A percentile compares a stretch with the other conserved stretches of the same genome.
Evolutionary conservation across 1,139 yeast species (phyloP).

Genomic region (Hemisphaericaspora xylofermentans): DNA sequence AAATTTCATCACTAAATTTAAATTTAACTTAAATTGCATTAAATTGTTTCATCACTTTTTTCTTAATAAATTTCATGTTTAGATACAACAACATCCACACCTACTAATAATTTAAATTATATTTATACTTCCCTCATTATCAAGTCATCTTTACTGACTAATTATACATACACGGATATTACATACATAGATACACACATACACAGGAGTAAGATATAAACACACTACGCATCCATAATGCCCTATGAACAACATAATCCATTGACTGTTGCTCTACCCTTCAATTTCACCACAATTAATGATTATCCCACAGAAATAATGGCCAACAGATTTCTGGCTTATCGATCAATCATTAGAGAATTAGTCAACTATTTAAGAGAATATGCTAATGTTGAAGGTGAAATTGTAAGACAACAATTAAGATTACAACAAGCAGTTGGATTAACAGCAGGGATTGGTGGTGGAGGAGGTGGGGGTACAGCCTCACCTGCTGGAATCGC

Average conservation of each 20-base stretch:
- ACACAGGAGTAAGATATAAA: background rate
- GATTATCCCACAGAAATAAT: slow-evolving; percentile 80
- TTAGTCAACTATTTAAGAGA: slow-evolving; percentile 74
- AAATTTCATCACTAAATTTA: no score
- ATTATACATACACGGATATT: background rate
- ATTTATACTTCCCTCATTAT: no score
- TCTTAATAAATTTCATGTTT: no score
- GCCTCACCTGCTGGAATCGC: slow-evolving; percentile 3
- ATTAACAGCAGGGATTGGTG: slow-evolving; percentile 20
- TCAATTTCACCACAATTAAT: slow-evolving; percentile 27
- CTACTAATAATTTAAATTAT: no score
- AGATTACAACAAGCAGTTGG: slow-evolving; percentile 78
- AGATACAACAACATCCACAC: no score
- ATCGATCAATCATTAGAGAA: slow-evolving; percentile 80
- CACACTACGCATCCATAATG: slow-evolving; percentile 6
- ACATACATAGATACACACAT: background rate
- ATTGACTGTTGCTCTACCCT: slow-evolving; percentile 39
- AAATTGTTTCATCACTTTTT: no score
- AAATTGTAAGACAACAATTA: slow-evolving; percentile 77
- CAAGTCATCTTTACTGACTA: no score
- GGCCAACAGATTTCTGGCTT: slow-evolving; percentile 79
- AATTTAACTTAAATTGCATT: no score
- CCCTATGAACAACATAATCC: slow-evolving; percentile 28
- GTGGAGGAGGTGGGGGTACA: slow-evolving; percentile 8
- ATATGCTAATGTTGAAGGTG: slow-evolving; percentile 83